Base-by-base conservation (phyloP, 306 rosid species). In the Acmispon strigosus region DNA sequence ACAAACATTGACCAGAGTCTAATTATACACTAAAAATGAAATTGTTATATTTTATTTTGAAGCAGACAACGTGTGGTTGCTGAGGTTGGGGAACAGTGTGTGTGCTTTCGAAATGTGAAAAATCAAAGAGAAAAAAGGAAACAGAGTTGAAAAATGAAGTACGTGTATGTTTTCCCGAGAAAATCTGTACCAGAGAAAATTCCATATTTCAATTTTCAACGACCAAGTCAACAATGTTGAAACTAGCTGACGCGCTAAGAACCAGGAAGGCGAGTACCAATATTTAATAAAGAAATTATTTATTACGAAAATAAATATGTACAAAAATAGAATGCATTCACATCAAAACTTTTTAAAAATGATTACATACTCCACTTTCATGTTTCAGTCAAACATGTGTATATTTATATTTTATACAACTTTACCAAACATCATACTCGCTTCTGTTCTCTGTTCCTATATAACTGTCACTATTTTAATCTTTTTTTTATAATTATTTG, bases 131-230 rank as follows among this genome's bases (percentile, higher is more conserved):
- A 16, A 34, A 56, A 36, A 60, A 37, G 8, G 9, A 49, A 73
- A 7, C 14, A 14, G 7, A 1, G 61, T 59, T 56, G 66, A 57
- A 59, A 68, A 60, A 73, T 27, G 36, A 57, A 43, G 62, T 50
- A 49, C 3, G 60, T 57, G 69, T 64, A 64, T 83, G 79, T 50
- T 71, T 58, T 47, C 66, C 66, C 75, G 15, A 37, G 72, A 55
- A 65, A 64, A 60, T 27, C 10, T 17, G 32, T n/a, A 66, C 8
- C n/a, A 10, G 1, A 17, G 16, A 48, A 59, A 66, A 39, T 37
- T 29, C 51, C 11, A 19, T 32, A 32, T 32, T 32, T 32, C 37
- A 32, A 32, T 32, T 20, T 22, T 62, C 37, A 61, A 62, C 27
- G 41, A 62, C 16, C 7, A 62, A 53, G 74, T 55, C 80, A 63